A percentile compares a stretch with the other conserved stretches of the same genome.
phyloP scores from a whole-genome alignment of 225 moss, liverwort and hornwort genomes.

The Physcomitrium patens region DNA sequence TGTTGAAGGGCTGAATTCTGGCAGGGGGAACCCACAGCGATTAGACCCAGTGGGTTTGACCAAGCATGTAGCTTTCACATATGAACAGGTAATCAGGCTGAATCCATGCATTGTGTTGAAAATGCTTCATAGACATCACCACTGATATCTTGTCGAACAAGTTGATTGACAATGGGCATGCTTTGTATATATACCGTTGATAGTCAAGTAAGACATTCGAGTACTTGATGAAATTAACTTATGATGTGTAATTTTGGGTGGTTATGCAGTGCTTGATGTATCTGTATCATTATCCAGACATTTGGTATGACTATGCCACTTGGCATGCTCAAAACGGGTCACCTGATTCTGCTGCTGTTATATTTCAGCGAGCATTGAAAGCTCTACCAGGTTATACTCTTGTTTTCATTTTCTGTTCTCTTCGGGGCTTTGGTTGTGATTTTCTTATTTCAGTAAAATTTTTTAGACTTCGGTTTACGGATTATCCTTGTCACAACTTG shows the following conservation, averaged over 20 bases:
- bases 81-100: constrained; percentile 63
- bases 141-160: not conserved
- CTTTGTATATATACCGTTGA: not conserved
- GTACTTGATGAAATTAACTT: not conserved
- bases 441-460: not conserved
- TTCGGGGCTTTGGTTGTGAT: not conserved
- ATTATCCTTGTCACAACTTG: not conserved
- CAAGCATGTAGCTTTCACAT: constrained; percentile 76
- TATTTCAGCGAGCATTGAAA: constrained; percentile 65
- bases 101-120: constrained; percentile 6
- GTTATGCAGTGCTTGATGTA: constrained; percentile 81
- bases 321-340: constrained; percentile 77
- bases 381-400: constrained; percentile 64
- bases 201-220: not conserved
- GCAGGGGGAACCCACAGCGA: constrained; percentile 79
- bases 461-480: not conserved
- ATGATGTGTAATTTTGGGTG: constrained; percentile 8
- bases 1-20: constrained; percentile 12
- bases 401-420: not conserved
- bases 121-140: not conserved
- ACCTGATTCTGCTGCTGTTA: constrained; percentile 54
- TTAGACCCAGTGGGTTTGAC: constrained; percentile 60
- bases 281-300: constrained; percentile 84
- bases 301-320: constrained; percentile 79
- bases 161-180: not conserved